Conservation (phyloP, 176 grass and related monocot genomes). For the Zea mays region DNA sequence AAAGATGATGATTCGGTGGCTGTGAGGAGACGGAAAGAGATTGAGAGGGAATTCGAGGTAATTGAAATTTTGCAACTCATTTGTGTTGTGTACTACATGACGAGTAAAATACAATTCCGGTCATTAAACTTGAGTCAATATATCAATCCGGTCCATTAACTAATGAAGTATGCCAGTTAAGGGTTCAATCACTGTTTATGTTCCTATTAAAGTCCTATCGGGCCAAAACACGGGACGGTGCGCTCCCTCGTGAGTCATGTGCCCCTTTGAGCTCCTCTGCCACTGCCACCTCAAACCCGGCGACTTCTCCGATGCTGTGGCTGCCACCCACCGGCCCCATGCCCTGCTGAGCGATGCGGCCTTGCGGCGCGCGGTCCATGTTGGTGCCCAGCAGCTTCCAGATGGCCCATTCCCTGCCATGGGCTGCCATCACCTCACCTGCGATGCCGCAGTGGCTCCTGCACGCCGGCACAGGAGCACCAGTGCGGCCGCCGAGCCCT, state of each 20-base stretch:
- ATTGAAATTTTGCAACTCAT: background rate
- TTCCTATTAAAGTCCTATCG: too few species aligned
- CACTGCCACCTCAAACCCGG: too few species aligned
- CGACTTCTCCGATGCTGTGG: background rate
- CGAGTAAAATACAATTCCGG: too few species aligned
- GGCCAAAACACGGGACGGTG: too few species aligned
- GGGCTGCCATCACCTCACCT: conserved; percentile 61
- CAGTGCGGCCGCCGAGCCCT: conserved; percentile 71
- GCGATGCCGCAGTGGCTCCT: conserved; percentile 40
- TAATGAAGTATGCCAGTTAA: too few species aligned
- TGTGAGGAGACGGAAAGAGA: conserved; percentile 55
- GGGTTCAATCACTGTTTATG: too few species aligned
- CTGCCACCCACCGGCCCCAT: conserved; percentile 63
- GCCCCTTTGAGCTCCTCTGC: too few species aligned
- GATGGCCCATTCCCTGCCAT: conserved; percentile 83
- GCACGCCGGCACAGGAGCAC: conserved; percentile 75
- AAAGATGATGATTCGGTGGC: conserved; percentile 40
- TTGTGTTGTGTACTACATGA: background rate
- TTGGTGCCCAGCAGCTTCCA: conserved; percentile 90
- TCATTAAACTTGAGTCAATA: too few species aligned
- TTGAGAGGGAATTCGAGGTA: conserved; percentile 83
- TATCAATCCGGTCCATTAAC: too few species aligned
- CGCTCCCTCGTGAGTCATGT: too few species aligned
- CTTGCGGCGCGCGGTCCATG: conserved; percentile 67
- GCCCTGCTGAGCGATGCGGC: conserved; percentile 84